phyloP scores from a whole-genome alignment of 2,329 filamentous ascomycete species.

The Didymella pinodella region DNA sequence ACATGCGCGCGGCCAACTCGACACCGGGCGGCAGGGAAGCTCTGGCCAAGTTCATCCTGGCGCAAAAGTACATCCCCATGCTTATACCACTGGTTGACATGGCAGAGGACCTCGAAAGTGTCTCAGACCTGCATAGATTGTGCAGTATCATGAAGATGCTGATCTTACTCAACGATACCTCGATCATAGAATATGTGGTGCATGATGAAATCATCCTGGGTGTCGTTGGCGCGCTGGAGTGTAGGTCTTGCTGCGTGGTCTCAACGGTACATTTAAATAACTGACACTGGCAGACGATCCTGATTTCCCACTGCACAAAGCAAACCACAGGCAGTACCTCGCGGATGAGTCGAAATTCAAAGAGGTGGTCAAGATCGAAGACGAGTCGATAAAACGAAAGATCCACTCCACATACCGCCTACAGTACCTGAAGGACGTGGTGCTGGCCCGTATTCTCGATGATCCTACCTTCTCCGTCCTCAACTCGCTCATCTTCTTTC shows the following conservation, averaged over 20 bases:
- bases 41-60: slow-evolving; percentile 84
- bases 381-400: slow-evolving; percentile 81
- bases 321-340: slow-evolving; percentile 94
- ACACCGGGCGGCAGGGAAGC: slow-evolving; percentile 82
- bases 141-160: slow-evolving; percentile 99
- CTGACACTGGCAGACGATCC: slow-evolving; percentile 72
- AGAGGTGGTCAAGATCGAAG: slow-evolving; percentile 92
- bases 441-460: slow-evolving; percentile 92
- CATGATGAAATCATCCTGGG: slow-evolving; percentile 88
- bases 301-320: slow-evolving; percentile 96
- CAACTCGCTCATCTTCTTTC: slow-evolving; percentile 98
- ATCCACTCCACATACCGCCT: slow-evolving; percentile 96
- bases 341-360: slow-evolving; percentile 90
- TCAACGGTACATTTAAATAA: not conserved
- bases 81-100: slow-evolving; percentile 84
- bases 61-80: slow-evolving; percentile 85
- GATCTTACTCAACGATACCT: slow-evolving; percentile 91
- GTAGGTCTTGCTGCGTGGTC: slow-evolving; percentile 50
- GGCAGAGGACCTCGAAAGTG: slow-evolving; percentile 89
- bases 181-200: slow-evolving; percentile 92
- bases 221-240: slow-evolving; percentile 94
- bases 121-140: slow-evolving; percentile 84
- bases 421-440: slow-evolving; percentile 98
- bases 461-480: slow-evolving; percentile 97
- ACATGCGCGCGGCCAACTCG: slow-evolving; percentile 79